Evolutionary conservation across 345 rosid genomes (phyloP).

Genomic region (Erodium maritimum): DNA sequence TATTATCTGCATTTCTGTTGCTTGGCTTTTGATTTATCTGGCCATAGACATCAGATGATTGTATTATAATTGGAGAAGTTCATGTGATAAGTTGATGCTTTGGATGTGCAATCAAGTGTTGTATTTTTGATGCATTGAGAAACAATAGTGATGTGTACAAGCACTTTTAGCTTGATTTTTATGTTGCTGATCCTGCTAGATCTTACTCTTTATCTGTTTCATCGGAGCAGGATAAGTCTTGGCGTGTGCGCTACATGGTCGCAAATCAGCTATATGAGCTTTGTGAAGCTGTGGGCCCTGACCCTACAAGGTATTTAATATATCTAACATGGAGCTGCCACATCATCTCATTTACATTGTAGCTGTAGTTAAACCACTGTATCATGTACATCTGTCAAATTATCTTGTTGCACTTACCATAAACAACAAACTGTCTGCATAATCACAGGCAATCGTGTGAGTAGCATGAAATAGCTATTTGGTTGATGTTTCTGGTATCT

Average conservation of each 20-base stretch:
- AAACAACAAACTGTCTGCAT: background rate
- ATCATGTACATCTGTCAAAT: background rate
- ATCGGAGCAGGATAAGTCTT: constrained; percentile 70
- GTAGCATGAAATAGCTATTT: background rate
- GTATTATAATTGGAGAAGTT: background rate
- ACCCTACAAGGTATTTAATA: constrained; percentile 90
- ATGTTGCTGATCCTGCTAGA: background rate
- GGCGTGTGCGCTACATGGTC: constrained; percentile 98
- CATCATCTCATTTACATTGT: too few species aligned
- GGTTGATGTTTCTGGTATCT: background rate
- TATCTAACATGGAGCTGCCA: background rate
- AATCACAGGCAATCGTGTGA: background rate
- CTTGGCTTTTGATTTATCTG: background rate
- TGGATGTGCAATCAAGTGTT: background rate
- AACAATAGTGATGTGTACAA: background rate
- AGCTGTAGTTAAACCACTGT: background rate
- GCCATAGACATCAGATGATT: background rate
- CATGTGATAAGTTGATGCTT: background rate
- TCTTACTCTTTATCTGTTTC: constrained; percentile 1
- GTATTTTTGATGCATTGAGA: background rate
- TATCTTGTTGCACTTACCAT: background rate
- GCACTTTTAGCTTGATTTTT: background rate
- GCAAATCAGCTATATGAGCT: constrained; percentile 95
- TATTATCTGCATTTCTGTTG: background rate
- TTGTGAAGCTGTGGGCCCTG: constrained; percentile 94